Evolutionary conservation across 1,284 basidiomycete genomes (phyloP).

Genomic region (Puccinia horiana): DNA sequence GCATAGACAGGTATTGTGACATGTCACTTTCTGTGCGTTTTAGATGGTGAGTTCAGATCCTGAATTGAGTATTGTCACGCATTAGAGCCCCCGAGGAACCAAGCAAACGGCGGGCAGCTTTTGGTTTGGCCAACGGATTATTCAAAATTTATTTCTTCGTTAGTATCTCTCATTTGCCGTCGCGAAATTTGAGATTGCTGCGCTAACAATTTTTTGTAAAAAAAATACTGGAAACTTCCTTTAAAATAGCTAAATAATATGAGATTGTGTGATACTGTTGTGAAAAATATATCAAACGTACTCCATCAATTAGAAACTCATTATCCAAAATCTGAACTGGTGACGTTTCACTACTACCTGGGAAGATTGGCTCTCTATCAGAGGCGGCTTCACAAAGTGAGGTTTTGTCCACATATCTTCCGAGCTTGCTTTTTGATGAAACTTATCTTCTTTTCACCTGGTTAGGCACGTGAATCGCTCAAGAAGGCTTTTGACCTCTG

Average conservation of each 20-base stretch:
- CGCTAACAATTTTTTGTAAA: not conserved
- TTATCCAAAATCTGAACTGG: constrained; percentile 58
- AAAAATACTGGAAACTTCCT: not conserved
- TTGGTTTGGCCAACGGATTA: constrained; percentile 55
- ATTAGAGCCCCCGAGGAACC: constrained; percentile 49
- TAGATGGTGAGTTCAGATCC: constrained; percentile 11
- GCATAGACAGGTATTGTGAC: constrained; percentile 52
- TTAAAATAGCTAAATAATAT: constrained; percentile 58
- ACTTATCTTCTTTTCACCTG: not conserved
- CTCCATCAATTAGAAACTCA: constrained; percentile 56
- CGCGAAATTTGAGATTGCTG: constrained; percentile 3
- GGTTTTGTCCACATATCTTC: constrained; percentile 30
- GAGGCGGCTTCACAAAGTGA: constrained; percentile 57
- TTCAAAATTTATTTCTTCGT: constrained; percentile 56
- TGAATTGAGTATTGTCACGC: not conserved
- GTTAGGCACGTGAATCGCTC: constrained; percentile 58
- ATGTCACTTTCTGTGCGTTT: not conserved
- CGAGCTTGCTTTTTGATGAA: not conserved
- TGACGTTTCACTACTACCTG: constrained; percentile 60
- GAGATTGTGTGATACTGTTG: constrained; percentile 61
- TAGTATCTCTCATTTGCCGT: constrained; percentile 18
- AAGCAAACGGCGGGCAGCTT: constrained; percentile 54
- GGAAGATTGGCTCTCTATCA: constrained; percentile 60
- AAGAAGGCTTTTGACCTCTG: constrained; percentile 59
- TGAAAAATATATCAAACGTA: constrained; percentile 59